A percentile compares a stretch with the other conserved stretches of the same genome.
phyloP scores from a whole-genome alignment of 306 rosid species.

The Carpinus fangiana region DNA sequence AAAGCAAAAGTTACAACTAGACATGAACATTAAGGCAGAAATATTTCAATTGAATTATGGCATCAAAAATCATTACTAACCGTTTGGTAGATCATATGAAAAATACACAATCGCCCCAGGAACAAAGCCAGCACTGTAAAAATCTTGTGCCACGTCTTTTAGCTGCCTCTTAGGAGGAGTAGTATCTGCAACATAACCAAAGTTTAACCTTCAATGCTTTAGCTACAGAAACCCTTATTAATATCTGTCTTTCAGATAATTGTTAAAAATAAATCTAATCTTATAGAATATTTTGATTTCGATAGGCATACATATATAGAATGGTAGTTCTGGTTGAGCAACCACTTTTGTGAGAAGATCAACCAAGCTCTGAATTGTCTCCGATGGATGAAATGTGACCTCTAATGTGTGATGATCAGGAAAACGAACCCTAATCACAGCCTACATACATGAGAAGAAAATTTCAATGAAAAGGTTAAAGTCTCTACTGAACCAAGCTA shows the following conservation, averaged over 20 bases:
- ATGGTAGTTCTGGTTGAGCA: conserved; percentile 69
- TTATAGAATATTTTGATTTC: conserved; percentile 2
- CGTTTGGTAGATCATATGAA: conserved; percentile 58
- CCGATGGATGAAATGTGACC: conserved; percentile 81
- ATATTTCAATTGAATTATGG: neutral
- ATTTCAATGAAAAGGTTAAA: conserved; percentile 15
- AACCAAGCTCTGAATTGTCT: conserved; percentile 69
- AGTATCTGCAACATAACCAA: conserved; percentile 58
- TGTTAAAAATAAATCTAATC: neutral
- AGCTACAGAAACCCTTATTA: neutral
- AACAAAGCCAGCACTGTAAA: conserved; percentile 70
- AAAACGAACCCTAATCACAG: conserved; percentile 80
- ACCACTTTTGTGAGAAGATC: conserved; percentile 76
- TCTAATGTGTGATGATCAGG: conserved; percentile 92
- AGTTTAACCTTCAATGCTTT: conserved; percentile 11
- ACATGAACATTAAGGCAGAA: neutral
- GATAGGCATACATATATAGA: conserved; percentile 70
- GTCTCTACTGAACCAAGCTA: neutral
- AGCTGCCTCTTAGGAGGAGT: conserved; percentile 85
- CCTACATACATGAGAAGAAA: conserved; percentile 49
- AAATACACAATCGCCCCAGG: conserved; percentile 95
- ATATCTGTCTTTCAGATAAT: neutral
- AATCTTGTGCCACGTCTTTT: conserved; percentile 69
- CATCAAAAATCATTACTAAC: conserved; percentile 39
- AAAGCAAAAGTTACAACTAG: conserved; percentile 11